phyloP scores from a whole-genome alignment of 805 yeast species.

The Starmerella powellii region DNA sequence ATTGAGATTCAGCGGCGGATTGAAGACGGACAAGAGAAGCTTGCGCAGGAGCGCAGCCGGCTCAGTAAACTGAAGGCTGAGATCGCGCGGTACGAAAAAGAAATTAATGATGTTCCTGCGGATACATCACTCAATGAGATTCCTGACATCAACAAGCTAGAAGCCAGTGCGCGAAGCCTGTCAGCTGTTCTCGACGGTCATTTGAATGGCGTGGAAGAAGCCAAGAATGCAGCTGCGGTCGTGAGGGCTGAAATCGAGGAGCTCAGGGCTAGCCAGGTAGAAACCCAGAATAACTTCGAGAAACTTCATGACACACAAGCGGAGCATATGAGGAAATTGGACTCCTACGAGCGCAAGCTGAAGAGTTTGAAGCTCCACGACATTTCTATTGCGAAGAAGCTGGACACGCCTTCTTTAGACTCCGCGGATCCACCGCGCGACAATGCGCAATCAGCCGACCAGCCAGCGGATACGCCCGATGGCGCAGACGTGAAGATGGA shows the following conservation, averaged over 20 bases:
- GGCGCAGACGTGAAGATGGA: slow-evolving; percentile 1
- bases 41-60: slow-evolving; percentile 19
- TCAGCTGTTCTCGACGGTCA: neutral
- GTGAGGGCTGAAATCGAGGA: slow-evolving; percentile 31
- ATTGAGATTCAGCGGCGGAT: slow-evolving; percentile 27
- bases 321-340: neutral
- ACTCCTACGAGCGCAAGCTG: neutral
- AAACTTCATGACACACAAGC: neutral
- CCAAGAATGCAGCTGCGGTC: slow-evolving; percentile 23
- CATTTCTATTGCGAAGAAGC: slow-evolving; percentile 6
- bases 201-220: slow-evolving; percentile 3
- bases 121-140: slow-evolving; percentile 21
- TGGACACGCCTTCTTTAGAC: neutral
- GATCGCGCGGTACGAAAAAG: slow-evolving; percentile 26
- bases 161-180: slow-evolving; percentile 1
- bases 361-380: slow-evolving; percentile 8
- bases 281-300: slow-evolving; percentile 8
- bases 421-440: neutral
- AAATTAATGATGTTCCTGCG: slow-evolving; percentile 17
- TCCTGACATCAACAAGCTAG: slow-evolving; percentile 3
- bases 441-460: neutral
- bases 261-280: slow-evolving; percentile 22
- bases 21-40: slow-evolving; percentile 39
- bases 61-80: slow-evolving; percentile 23
- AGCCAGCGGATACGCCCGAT: neutral